Base-by-base conservation (phyloP, 1,139 yeast species). In the Zygoascus meyerae region DNA sequence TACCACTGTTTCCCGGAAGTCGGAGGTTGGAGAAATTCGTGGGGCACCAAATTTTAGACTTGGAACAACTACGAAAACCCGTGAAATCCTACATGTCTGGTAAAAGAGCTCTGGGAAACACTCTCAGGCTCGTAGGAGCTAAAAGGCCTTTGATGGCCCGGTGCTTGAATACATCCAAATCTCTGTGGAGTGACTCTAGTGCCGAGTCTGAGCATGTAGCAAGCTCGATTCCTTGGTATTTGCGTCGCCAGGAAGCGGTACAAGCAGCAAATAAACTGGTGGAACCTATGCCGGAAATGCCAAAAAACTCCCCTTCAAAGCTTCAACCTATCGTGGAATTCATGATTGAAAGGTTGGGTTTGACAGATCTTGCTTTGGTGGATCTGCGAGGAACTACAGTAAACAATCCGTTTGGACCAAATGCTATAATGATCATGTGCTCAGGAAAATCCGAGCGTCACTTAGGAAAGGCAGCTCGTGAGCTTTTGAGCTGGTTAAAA, bases 391-490 rank as follows among this genome's bases (percentile, higher is more conserved):
- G 73, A 37, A 75, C 74, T 42, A 73, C 75, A 2, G 74, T 73
- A 2, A 69, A 71, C 7, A 41, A 42, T 12, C 69, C 74, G 1
- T 58, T 66, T 34, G 74, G 72, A 30, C 66, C 60, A 48, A 66
- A 45, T 52, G 74, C 57, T 56, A 72, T 50, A 57, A 77, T 84
- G 68, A 66, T 89, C 4, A 67, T 90, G 1, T 77, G 81, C n/a
- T 76, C 94, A 0, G 96, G 95, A 1, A 83, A 82, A 60, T 81
- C 92, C 26, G 78, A 79, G 38, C 81, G 78, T 52, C 97, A 90
- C 65, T 68, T 87, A 18, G 81, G 75, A 56, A 82, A 80, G 49
- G 90, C 95, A 1, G 80, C 86, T 1, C 68, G 70, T 15, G 83
- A 81, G 55, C 66, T 89, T 34, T 64, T 71, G 45, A 67, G 68